A percentile compares a stretch with the other conserved stretches of the same genome.
phyloP scores from a whole-genome alignment of 2,329 filamentous ascomycete species.

The Paramyrothecium roridum region DNA sequence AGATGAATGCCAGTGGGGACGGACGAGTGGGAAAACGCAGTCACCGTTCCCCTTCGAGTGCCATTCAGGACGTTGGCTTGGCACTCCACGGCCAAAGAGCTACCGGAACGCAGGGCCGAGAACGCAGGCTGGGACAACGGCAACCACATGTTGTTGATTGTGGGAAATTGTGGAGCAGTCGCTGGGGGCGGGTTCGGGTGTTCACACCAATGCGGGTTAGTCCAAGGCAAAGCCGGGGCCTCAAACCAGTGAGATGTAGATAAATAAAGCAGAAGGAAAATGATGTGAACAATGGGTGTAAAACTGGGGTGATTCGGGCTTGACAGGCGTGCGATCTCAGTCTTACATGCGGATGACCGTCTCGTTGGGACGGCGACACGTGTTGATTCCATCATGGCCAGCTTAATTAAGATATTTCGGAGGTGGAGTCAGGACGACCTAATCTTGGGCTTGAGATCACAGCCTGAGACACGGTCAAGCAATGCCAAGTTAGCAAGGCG shows the following conservation, averaged over 20 bases:
- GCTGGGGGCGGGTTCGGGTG: neutral
- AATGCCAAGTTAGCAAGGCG: no score
- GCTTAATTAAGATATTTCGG: neutral
- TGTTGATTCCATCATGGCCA: neutral
- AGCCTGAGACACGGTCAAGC: no score
- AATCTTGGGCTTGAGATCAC: neutral
- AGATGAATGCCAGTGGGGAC: neutral
- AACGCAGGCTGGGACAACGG: constrained; percentile 1
- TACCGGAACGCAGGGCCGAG: constrained; percentile 4
- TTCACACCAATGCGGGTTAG: neutral
- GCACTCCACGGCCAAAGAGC: neutral
- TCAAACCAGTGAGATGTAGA: neutral
- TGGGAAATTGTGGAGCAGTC: neutral
- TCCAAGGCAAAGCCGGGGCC: neutral
- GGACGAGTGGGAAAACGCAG: neutral
- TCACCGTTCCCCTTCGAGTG: neutral
- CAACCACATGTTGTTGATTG: neutral
- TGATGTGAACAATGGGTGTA: neutral
- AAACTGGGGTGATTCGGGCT: neutral
- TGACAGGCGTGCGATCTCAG: neutral
- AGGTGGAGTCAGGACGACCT: neutral
- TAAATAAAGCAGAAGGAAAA: neutral
- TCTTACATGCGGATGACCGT: neutral
- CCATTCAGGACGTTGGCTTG: neutral
- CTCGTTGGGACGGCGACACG: neutral